phyloP scores from a whole-genome alignment of 2,329 filamentous ascomycete genomes.

The Trichoderma oligosporum region DNA sequence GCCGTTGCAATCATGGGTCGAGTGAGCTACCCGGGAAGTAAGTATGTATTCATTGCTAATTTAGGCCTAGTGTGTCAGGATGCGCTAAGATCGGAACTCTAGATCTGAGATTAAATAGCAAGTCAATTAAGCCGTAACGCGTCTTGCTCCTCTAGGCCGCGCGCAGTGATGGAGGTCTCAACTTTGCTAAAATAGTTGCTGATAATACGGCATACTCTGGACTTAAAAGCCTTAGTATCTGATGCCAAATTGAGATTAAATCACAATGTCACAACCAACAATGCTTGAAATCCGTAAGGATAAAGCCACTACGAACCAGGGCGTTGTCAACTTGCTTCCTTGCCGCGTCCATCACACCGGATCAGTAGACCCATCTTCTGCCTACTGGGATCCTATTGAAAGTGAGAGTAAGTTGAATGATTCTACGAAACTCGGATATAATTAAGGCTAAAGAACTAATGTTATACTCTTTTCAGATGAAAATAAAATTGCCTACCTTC shows the following conservation, averaged over 20 bases:
- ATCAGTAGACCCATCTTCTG: slow-evolving; percentile 52
- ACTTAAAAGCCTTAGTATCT: neutral
- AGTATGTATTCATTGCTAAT: neutral
- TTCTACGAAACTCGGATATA: neutral
- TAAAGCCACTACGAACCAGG: slow-evolving; percentile 31
- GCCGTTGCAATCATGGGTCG: neutral
- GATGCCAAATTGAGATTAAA: neutral
- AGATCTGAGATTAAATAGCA: slow-evolving; percentile 12
- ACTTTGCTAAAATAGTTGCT: neutral
- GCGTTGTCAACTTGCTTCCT: slow-evolving; percentile 69
- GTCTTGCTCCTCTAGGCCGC: neutral
- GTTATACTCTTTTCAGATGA: slow-evolving; percentile 40
- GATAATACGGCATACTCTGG: neutral
- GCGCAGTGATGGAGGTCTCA: neutral
- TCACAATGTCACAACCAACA: slow-evolving; percentile 40
- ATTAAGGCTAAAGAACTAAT: neutral
- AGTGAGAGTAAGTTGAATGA: slow-evolving; percentile 22
- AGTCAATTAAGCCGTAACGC: neutral
- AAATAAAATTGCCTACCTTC: slow-evolving; percentile 61
- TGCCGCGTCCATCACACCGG: slow-evolving; percentile 79
- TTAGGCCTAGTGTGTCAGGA: neutral
- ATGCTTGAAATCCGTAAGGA: slow-evolving; percentile 40
- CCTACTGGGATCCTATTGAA: slow-evolving; percentile 67
- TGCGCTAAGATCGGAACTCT: neutral
- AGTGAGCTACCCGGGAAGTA: neutral